Evolutionary conservation across 306 rosid species (phyloP), one percentile per base, ranked within the genome.

Genomic region (Malus asiatica): DNA sequence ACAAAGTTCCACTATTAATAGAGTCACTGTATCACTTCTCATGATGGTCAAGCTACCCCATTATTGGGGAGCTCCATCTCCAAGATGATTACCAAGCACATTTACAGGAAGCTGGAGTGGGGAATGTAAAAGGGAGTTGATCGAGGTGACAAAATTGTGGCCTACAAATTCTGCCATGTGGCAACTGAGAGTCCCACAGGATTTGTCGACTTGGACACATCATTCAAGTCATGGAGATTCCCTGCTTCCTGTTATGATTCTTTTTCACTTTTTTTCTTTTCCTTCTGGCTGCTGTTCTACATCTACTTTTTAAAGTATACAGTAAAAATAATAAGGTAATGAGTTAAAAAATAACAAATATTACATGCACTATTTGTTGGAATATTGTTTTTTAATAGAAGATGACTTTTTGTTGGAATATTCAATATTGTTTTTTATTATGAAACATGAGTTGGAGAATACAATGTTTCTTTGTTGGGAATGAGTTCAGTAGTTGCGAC

Each of bases 171-270:
- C n/a, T 70, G 66, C 71, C 64, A 70, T 6, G 76, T 70, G 71
- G 81, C 44, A 6, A 46, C 8, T 13, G 48, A 46, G 16, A 73
- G 68, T 27, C 77, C 68, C 72, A 48, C 30, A 53, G 48, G 76
- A 57, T 14, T 23, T 40, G 80, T 57, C 68, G 22, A 58, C 74
- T 59, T 77, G 58, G 70, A 68, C 75, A 46, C 66, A n/a, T n/a
- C 42, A 51, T 10, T 68, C 51, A 25, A 35, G 46, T 16, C 4
- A 9, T 6, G 9, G 19, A 67, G 74, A 66, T 67, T 68, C 73
- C 27, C 30, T 42, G 45, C 58, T 27, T 57, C 68, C 23, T 38
- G 53, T 15, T 29, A 19, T 68, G 55, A 45, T 57, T 59, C 46
- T 7, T 20, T 40, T 6, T 55, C 44, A 68, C 38, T 44, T 14